Evolutionary conservation across 1,139 yeast genomes (phyloP).

Genomic region (Candida neerlandica): DNA sequence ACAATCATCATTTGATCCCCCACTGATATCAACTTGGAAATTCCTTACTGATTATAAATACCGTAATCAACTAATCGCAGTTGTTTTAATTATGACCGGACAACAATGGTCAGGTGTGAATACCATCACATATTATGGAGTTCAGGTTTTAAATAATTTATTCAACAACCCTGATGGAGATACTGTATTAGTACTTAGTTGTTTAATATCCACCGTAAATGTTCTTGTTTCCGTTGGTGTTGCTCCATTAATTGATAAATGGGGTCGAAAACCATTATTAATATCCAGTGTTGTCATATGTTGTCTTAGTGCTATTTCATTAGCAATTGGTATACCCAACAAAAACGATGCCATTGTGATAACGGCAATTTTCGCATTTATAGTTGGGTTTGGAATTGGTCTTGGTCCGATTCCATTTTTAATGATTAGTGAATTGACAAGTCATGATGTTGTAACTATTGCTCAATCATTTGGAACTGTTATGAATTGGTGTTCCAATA

Average conservation of each 20-base stretch:
- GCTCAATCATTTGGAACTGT: constrained; percentile 90
- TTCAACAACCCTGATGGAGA: constrained; percentile 28
- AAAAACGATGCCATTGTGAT: constrained; percentile 37
- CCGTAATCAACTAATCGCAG: constrained; percentile 32
- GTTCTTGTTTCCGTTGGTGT: constrained; percentile 30
- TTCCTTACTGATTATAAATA: constrained; percentile 25
- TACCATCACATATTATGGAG: constrained; percentile 45
- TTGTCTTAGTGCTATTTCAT: constrained; percentile 59
- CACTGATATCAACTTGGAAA: constrained; percentile 26
- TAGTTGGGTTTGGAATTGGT: constrained; percentile 81
- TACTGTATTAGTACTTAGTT: constrained; percentile 31
- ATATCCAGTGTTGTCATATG: constrained; percentile 61
- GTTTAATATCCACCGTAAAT: constrained; percentile 34
- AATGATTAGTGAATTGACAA: constrained; percentile 79
- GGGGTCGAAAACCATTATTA: constrained; percentile 74
- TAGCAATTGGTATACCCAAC: constrained; percentile 63
- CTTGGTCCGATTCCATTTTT: constrained; percentile 90
- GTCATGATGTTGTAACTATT: constrained; percentile 67
- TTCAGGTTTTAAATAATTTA: constrained; percentile 19
- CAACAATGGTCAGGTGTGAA: constrained; percentile 47
- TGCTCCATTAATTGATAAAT: constrained; percentile 42
- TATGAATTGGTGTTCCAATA: constrained; percentile 84
- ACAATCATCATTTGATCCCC: constrained; percentile 35
- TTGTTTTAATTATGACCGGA: constrained; percentile 37
- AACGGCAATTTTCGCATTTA: constrained; percentile 69